Percentiles rank a stretch among this genome's conserved stretches.
Conservation (phyloP, 345 rosid genomes). For the Streptanthus diversifolius region DNA sequence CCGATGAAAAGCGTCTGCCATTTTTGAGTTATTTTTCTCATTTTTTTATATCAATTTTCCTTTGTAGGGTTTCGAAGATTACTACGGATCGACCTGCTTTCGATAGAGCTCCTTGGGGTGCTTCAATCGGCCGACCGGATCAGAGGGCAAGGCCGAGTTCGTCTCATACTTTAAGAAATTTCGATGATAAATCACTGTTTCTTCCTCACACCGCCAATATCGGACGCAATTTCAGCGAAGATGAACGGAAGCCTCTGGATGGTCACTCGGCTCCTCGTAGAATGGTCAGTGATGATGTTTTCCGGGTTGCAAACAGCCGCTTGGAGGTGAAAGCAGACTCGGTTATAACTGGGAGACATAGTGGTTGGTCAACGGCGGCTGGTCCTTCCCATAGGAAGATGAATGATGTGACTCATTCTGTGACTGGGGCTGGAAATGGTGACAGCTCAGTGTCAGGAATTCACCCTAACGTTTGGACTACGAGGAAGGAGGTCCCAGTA, state of each 20-base stretch:
- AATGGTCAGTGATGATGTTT: conserved; percentile 57
- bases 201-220: conserved; percentile 46
- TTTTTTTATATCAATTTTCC: conserved; percentile 14
- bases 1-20: background rate
- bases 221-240: conserved; percentile 79
- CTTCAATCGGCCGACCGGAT: conserved; percentile 49
- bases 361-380: conserved; percentile 29
- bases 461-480: conserved; percentile 53
- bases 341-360: conserved; percentile 35
- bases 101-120: conserved; percentile 67
- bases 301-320: conserved; percentile 32
- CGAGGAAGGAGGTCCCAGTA: conserved; percentile 48
- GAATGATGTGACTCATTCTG: conserved; percentile 32
- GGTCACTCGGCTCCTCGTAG: conserved; percentile 60
- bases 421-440: conserved; percentile 34
- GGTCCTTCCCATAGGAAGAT: conserved; percentile 45
- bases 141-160: conserved; percentile 60
- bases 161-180: conserved; percentile 52
- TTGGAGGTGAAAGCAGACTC: conserved; percentile 49
- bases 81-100: conserved; percentile 52
- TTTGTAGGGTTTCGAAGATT: conserved; percentile 44
- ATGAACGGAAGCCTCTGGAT: conserved; percentile 77
- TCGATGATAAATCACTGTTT: conserved; percentile 74
- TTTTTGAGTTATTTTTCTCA: background rate
- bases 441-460: conserved; percentile 39